Evolutionary conservation across 345 rosid species (phyloP).

Genomic region (Salix exigua): DNA sequence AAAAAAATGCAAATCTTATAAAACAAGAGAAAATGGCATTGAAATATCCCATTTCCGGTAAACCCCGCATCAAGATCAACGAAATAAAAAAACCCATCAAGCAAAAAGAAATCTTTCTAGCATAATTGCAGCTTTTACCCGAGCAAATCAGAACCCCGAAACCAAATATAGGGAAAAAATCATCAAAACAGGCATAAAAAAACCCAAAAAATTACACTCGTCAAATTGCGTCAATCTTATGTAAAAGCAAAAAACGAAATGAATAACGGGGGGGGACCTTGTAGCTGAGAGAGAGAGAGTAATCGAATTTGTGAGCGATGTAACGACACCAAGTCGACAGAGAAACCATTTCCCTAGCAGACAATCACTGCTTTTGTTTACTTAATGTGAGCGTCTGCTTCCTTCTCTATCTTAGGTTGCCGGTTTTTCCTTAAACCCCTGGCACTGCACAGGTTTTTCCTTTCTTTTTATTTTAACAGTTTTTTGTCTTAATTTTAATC

Average conservation of each 20-base stretch:
- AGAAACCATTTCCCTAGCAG: conserved; percentile 51
- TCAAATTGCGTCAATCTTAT: not conserved
- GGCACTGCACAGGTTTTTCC: not conserved
- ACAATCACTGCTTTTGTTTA: not conserved
- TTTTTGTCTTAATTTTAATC: too few relatives aligned
- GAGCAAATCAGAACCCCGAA: not conserved
- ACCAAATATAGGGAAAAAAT: not conserved
- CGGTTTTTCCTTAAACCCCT: not conserved
- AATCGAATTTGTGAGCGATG: conserved; percentile 60
- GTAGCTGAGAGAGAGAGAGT: conserved; percentile 53
- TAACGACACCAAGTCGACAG: conserved; percentile 74
- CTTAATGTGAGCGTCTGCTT: not conserved
- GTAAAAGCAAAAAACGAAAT: not conserved
- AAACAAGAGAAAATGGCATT: not conserved
- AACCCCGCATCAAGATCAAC: not conserved
- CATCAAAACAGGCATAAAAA: not conserved
- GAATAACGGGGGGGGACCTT: conserved; percentile 45
- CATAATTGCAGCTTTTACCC: not conserved
- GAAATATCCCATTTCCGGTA: not conserved
- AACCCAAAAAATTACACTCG: not conserved
- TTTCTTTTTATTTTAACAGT: too few relatives aligned
- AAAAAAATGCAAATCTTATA: not conserved
- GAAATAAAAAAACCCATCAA: not conserved
- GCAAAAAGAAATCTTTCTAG: not conserved
- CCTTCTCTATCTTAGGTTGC: not conserved